Base-by-base conservation (phyloP, 2,329 filamentous ascomycete species). In the Beauveria sp. region DNA sequence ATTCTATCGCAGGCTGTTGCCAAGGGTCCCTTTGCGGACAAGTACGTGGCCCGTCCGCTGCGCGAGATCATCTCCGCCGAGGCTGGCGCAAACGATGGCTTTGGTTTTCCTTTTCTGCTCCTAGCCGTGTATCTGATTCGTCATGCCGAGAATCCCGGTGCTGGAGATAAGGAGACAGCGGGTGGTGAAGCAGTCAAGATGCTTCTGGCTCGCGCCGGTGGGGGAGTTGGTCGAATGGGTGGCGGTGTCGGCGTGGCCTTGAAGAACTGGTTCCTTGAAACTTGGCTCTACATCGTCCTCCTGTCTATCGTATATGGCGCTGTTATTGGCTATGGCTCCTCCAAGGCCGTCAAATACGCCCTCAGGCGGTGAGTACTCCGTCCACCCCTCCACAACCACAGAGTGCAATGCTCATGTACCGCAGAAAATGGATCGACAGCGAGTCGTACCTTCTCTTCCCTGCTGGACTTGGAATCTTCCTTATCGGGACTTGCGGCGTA, bases 1-100 rank as follows among this genome's bases (percentile, higher is more conserved):
- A 76, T 86, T n/a, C 73, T 87, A 5, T 85, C 83, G 0, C 83
- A 86, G 65, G 82, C 83, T 28, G 78, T 86, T 18, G 84, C 84
- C 20, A 86, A 86, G 67, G 64, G 64, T 3, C 63, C 64, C 22
- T 86, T 87, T 64, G 77, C 84, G 0, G 84, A 87, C 66, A 85
- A 84, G 62, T 86, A 80, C 62, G 83, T 87, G 2, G 75, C 79
- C 10, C 77, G 83, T 1, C 75, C 79, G 3, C 72, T 87, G 4
- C 78, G 84, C 30, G 82, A 86, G 64, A 81, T 86, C 61, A 86
- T 87, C 22, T 85, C 83, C 0, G 78, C 83, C 1, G 84, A 87
- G 64, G 83, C 82, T 3, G 84, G 84, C 7, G 79, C 80, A 3
- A 86, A 86, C 63, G 84, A 87, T 64, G 84, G 84, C 0, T 84